Base-by-base conservation (phyloP, 768 basidiomycete species). In the Coprinopsis marcescibilis region DNA sequence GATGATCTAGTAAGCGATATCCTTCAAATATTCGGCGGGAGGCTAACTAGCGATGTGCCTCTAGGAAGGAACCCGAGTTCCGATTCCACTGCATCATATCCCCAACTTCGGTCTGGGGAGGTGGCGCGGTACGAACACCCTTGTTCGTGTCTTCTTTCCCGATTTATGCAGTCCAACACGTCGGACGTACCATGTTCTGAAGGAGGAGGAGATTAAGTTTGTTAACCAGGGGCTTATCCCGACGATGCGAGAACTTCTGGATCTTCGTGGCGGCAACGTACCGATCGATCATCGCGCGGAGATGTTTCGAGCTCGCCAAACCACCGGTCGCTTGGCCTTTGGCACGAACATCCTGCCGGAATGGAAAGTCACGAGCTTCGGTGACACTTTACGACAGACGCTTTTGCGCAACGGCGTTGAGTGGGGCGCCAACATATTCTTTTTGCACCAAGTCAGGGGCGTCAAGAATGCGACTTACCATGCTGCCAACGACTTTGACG, bases 391-490 rank as follows among this genome's bases (percentile, higher is more conserved):
- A 2, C 42, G 30, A 4, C 15, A 20, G 12, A 26, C 2, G 4
- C 15, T 45, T 8, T 24, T 37, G 2, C 13, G 34, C 4, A 34
- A 26, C 21, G 47, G 40, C 3, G 13, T 34, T 1, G 11, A 5
- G 3, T 54, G 53, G 50, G 50, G 27, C 3, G 11, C 20, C n/a
- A 20, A 27, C 14, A 32, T 54, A 15, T 43, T 54, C 19, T 12
- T 51, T 21, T 14, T 54, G 14, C 53, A 54, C 17, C 25, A 43
- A 4, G 43, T 54, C 34, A 26, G 39, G 24, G 50, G 53, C 4
- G 34, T 54, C 26, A 54, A 54, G 26, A 45, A 54, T 25, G 20
- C 32, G 8, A n/a, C 17, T 13, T 37, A 26, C 42, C 53, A 54
- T 19, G 10, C 7, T 3, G 37, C 32, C 12, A 24, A n/a, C 3